Evolutionary conservation across 805 yeast species (phyloP).

Genomic region (Limtongia smithiae): DNA sequence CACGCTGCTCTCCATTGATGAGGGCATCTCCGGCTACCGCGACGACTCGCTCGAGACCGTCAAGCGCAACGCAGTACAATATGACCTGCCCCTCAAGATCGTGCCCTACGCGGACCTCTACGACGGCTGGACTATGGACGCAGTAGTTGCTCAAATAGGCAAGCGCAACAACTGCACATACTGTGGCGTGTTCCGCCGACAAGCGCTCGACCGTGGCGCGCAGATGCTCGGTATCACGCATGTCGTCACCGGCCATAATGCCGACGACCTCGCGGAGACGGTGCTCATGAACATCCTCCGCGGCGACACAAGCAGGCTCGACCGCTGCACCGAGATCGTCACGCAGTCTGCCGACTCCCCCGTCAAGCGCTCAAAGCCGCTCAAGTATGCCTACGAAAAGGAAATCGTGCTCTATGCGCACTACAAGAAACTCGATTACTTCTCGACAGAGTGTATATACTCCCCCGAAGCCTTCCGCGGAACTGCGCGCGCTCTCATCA

Average conservation of each 20-base stretch:
- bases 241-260: conserved; percentile 97
- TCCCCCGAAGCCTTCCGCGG: conserved; percentile 99
- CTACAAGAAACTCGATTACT: conserved; percentile 89
- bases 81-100: conserved; percentile 71
- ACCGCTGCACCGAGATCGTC: conserved; percentile 78
- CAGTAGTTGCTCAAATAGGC: conserved; percentile 91
- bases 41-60: conserved; percentile 97
- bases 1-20: conserved; percentile 83
- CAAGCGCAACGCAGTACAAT: conserved; percentile 83
- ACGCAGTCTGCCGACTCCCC: conserved; percentile 79
- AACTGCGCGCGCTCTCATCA: conserved; percentile 88
- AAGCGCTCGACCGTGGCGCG: conserved; percentile 95
- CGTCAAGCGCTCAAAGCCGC: conserved; percentile 89
- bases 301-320: conserved; percentile 94
- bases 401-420: conserved; percentile 97
- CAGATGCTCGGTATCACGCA: conserved; percentile 78
- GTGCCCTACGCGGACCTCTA: conserved; percentile 85
- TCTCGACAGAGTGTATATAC: conserved; percentile 95
- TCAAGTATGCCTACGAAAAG: conserved; percentile 93
- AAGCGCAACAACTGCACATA: conserved; percentile 92
- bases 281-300: conserved; percentile 89
- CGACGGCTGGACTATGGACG: conserved; percentile 95
- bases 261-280: conserved; percentile 99
- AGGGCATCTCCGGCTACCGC: conserved; percentile 94
- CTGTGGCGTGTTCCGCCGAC: conserved; percentile 95